A percentile compares a stretch with the other conserved stretches of the same genome.
Conservation (phyloP, 2,329 filamentous ascomycete genomes). For the Talaromyces sp. region DNA sequence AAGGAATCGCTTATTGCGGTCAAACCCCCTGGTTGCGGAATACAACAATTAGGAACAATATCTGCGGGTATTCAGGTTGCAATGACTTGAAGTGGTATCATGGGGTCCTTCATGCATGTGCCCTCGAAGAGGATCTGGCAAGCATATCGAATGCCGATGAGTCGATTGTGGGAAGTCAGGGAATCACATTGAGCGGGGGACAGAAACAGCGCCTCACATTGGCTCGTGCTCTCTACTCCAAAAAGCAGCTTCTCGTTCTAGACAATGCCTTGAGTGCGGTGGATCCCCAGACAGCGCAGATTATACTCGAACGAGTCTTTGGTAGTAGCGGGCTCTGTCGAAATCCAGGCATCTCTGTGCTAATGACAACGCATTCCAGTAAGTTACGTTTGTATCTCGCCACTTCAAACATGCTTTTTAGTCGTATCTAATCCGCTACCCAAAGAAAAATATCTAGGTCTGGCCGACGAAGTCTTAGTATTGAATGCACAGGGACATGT, state of each 20-base stretch:
- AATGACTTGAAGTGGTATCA: conserved; percentile 23
- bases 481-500: background rate
- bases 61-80: conserved; percentile 20
- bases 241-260: conserved; percentile 4
- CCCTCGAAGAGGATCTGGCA: conserved; percentile 34
- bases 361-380: conserved; percentile 7
- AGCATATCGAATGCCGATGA: conserved; percentile 37
- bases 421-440: background rate
- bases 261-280: conserved; percentile 9
- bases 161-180: conserved; percentile 48
- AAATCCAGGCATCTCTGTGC: background rate
- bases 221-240: conserved; percentile 49
- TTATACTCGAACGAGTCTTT: conserved; percentile 7
- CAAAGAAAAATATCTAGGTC: background rate
- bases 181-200: conserved; percentile 49
- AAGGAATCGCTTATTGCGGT: conserved; percentile 36
- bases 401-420: background rate
- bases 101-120: conserved; percentile 22
- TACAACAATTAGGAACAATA: conserved; percentile 26
- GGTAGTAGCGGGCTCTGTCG: conserved; percentile 8
- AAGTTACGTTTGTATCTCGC: background rate
- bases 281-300: conserved; percentile 3
- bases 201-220: conserved; percentile 47
- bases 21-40: conserved; percentile 27
- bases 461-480: conserved; percentile 3